Percentiles rank a stretch among this genome's conserved stretches.
Evolutionary conservation across 129 eudicot genomes (phyloP).

Genomic region (Tagetes erecta): DNA sequence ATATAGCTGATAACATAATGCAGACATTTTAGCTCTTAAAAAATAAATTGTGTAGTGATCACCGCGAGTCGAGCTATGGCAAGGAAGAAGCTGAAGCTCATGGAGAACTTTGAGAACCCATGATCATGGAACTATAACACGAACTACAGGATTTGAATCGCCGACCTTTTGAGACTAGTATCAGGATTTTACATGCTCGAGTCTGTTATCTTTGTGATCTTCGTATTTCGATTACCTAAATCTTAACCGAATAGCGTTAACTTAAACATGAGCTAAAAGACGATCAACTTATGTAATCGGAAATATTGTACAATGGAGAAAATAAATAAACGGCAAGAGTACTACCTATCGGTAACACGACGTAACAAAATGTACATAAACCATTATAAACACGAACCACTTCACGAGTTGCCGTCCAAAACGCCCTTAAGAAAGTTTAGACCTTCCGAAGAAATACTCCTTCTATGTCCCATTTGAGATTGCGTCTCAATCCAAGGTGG

Average conservation of each 20-base stretch:
- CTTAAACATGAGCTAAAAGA: not conserved
- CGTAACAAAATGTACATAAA: slow-evolving; percentile 38
- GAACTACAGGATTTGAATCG: no score
- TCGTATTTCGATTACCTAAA: not conserved
- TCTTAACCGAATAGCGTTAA: not conserved
- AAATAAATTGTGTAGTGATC: not conserved
- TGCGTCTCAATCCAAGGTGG: slow-evolving; percentile 75
- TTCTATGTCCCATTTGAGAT: slow-evolving; percentile 45
- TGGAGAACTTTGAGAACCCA: no score
- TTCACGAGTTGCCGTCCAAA: slow-evolving; percentile 47
- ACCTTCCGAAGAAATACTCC: slow-evolving; percentile 85
- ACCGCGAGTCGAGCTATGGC: not conserved
- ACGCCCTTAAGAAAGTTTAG: slow-evolving; percentile 65
- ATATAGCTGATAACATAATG: no score
- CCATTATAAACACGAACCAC: slow-evolving; percentile 24
- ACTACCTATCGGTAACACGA: slow-evolving; percentile 29
- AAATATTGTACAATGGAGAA: slow-evolving; percentile 33
- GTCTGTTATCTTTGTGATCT: not conserved
- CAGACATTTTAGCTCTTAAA: no score
- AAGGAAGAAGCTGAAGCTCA: no score
- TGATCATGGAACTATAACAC: no score
- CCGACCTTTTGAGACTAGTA: not conserved
- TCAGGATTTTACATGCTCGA: not conserved
- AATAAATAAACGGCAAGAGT: slow-evolving; percentile 29
- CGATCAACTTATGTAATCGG: slow-evolving; percentile 6